Base-by-base conservation (phyloP, 2,329 filamentous ascomycete species). In the Didymosphaeria variabile region DNA sequence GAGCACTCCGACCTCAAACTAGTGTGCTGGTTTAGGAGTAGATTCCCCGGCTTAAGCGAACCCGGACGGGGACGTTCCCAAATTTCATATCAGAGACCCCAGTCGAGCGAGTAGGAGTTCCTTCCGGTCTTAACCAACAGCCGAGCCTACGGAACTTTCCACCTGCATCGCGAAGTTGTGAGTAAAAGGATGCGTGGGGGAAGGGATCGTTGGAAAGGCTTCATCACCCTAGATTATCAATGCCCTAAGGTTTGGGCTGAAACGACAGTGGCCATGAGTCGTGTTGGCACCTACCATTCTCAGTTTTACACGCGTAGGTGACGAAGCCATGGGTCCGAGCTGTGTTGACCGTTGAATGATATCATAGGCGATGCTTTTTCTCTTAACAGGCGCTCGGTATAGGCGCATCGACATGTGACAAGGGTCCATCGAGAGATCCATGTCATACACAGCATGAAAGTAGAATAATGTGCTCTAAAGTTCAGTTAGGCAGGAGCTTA, bases 1-100 rank as follows among this genome's bases (percentile, higher is more conserved):
- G 38, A 38, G 29, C 52, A 19, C 38, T 15, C 19, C 19, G 7
- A 13, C 19, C 15, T 19, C 26, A 36, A 12, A 32, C 34, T 38
- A 26, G 38, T 55, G 44, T 32, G 26, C 52, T 34, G 38, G 7
- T 55, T 55, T n/a, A n/a, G 38, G 52, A 32, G 38, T 45, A 31
- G 34, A 26, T 17, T 40, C 21, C 7, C 50, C 21, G 50, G 17
- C n/a, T 55, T 45, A 55, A 55, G 52, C 52, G 52, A 55, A 17
- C 7, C 15, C 26, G 17, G 21, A 19, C 26, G 31, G 52, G 17
- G 38, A 29, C 26, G 26, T 32, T 31, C 29, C 15, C 31, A 40
- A 7, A 15, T 6, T 19, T 21, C 32, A 36, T 12, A 36, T 36
- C 10, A 8, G 34, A 6, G 19, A 9, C 17, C 21, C 38, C 7